These are phyloP conservation scores for Aspergillus quadrilineatus DNA, from an alignment of 2,329 filamentous ascomycete genomes.

Conservation along the genomic window DNA sequence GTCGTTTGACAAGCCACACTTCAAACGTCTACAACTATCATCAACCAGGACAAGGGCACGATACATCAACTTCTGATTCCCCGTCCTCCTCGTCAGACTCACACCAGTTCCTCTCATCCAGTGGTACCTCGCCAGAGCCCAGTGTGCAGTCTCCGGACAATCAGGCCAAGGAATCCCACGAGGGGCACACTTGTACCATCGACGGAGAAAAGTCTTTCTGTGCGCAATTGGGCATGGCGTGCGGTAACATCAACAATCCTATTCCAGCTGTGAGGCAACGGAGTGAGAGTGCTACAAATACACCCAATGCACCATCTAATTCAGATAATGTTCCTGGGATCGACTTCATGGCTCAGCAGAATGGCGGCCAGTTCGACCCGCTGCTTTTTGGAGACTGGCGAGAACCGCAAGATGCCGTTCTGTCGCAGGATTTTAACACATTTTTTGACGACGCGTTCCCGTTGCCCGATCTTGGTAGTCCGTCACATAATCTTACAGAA, in stretches of 20 bases:
- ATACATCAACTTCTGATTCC: conserved; percentile 46
- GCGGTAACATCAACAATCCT: conserved; percentile 47
- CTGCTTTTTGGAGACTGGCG: conserved; percentile 89
- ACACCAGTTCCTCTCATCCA: conserved; percentile 47
- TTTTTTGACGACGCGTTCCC: conserved; percentile 77
- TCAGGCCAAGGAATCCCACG: conserved; percentile 36
- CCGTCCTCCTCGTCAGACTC: conserved; percentile 51
- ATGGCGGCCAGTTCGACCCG: conserved; percentile 84
- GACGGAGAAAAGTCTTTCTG: conserved; percentile 49
- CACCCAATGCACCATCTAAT: conserved; percentile 21
- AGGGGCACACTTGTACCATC: conserved; percentile 32
- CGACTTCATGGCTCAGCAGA: conserved; percentile 76
- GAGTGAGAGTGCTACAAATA: conserved; percentile 32
- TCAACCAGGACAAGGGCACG: conserved; percentile 24
- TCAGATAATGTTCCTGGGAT: conserved; percentile 28
- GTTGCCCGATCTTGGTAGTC: conserved; percentile 71
- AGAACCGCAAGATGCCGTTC: conserved; percentile 79
- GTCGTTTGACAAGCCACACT: conserved; percentile 5
- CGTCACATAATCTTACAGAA: conserved; percentile 64
- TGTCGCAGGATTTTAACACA: conserved; percentile 70
- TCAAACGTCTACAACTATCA: conserved; percentile 20
- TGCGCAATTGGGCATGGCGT: conserved; percentile 45
- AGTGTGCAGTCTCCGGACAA: conserved; percentile 42
- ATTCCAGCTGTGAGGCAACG: conserved; percentile 40
- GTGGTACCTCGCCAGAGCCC: conserved; percentile 51